These are phyloP conservation scores for Centaurea solstitialis DNA, from an alignment of 129 eudicot genomes.

Conservation along the genomic window DNA sequence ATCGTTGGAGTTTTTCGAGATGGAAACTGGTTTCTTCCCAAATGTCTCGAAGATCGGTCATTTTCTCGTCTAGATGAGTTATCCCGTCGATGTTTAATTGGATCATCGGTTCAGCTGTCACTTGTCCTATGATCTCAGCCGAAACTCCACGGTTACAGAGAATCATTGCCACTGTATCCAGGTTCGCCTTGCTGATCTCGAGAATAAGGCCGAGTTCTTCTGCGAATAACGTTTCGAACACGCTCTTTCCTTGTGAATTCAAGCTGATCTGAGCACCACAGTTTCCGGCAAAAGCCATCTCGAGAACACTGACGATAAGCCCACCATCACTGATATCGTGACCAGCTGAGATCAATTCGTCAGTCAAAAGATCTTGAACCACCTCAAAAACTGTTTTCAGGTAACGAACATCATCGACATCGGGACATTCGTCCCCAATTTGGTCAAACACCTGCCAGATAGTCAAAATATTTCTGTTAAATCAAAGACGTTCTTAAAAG, in stretches of 20 bases:
- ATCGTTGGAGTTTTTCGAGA: conserved; percentile 65
- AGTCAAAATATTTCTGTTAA: not conserved
- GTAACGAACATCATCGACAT: conserved; percentile 81
- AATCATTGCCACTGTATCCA: conserved; percentile 44
- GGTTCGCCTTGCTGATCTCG: conserved; percentile 58
- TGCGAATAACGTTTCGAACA: conserved; percentile 59
- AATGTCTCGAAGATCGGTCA: conserved; percentile 63
- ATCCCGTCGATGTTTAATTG: conserved; percentile 59
- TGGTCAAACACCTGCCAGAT: conserved; percentile 70
- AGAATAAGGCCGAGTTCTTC: conserved; percentile 92
- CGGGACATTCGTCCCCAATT: conserved; percentile 87
- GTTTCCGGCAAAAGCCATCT: conserved; percentile 98
- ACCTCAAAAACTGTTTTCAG: conserved; percentile 69
- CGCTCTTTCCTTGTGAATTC: conserved; percentile 48
- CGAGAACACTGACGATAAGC: conserved; percentile 59
- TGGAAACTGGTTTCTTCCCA: conserved; percentile 94
- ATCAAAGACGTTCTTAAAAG: too few species aligned
- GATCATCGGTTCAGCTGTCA: conserved; percentile 44
- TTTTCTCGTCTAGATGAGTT: conserved; percentile 54
- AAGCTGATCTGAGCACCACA: conserved; percentile 63
- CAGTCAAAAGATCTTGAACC: conserved; percentile 71
- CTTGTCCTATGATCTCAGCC: conserved; percentile 66
- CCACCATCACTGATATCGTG: conserved; percentile 98
- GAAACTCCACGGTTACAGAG: conserved; percentile 47
- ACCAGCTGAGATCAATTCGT: conserved; percentile 80